phyloP scores from a whole-genome alignment of 1,284 basidiomycete species.

The Rhizoctonia solani region DNA sequence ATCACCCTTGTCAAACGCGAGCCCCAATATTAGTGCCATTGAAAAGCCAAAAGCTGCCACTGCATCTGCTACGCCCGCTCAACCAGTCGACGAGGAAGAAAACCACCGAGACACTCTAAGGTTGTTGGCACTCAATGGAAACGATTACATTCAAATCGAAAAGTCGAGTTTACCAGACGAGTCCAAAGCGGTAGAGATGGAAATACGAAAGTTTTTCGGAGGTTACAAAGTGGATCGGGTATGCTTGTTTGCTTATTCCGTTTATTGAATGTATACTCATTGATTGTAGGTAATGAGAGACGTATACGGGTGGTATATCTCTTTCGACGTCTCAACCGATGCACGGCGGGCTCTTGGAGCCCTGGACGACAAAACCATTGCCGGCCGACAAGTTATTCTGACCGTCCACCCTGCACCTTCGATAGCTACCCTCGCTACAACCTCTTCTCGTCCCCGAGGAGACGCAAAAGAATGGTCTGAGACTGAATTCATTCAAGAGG shows the following conservation, averaged over 20 bases:
- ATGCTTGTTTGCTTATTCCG: slow-evolving; percentile 41
- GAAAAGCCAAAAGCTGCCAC: slow-evolving; percentile 12
- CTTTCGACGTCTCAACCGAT: slow-evolving; percentile 60
- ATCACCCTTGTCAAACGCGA: slow-evolving; percentile 13
- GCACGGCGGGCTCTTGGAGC: slow-evolving; percentile 53
- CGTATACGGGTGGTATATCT: slow-evolving; percentile 68
- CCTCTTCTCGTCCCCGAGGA: slow-evolving; percentile 22
- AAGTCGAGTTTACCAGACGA: slow-evolving; percentile 41
- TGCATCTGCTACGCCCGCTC: neutral
- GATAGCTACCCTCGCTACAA: slow-evolving; percentile 25
- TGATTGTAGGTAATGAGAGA: slow-evolving; percentile 63
- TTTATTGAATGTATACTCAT: slow-evolving; percentile 23
- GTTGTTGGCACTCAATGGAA: slow-evolving; percentile 61
- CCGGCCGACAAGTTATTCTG: slow-evolving; percentile 62
- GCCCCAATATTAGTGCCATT: slow-evolving; percentile 1
- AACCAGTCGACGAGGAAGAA: slow-evolving; percentile 48
- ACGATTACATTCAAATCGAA: slow-evolving; percentile 65
- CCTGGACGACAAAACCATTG: slow-evolving; percentile 46
- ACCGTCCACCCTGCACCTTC: slow-evolving; percentile 57
- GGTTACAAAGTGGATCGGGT: slow-evolving; percentile 70
- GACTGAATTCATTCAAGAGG: slow-evolving; percentile 48
- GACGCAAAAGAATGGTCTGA: slow-evolving; percentile 55
- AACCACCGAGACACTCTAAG: slow-evolving; percentile 48
- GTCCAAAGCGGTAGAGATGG: slow-evolving; percentile 29
- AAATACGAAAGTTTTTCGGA: slow-evolving; percentile 45